These are phyloP conservation scores for Neofusicoccum laricinum DNA, from an alignment of 2,329 filamentous ascomycete species.

Conservation along the genomic window DNA sequence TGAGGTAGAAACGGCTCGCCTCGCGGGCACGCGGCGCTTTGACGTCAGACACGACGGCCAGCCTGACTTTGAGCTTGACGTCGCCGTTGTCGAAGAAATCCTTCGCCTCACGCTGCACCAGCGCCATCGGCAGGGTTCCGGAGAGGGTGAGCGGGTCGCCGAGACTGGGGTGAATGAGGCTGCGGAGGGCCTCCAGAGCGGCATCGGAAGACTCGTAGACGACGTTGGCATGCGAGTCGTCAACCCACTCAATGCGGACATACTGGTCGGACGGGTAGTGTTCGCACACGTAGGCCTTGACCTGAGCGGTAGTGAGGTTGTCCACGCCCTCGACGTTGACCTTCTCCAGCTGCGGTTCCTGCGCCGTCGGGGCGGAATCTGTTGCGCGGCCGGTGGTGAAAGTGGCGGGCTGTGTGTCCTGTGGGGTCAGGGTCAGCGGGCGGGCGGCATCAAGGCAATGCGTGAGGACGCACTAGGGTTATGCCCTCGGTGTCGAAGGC, in stretches of 20 bases:
- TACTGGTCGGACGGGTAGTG: conserved; percentile 59
- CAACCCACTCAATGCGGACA: conserved; percentile 83
- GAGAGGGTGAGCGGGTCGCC: conserved; percentile 29
- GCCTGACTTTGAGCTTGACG: conserved; percentile 66
- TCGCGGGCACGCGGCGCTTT: conserved; percentile 77
- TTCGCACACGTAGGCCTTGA: conserved; percentile 70
- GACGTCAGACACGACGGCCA: conserved; percentile 71
- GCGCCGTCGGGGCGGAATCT: neutral
- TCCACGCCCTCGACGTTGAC: conserved; percentile 84
- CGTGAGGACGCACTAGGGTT: conserved; percentile 23
- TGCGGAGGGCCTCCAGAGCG: conserved; percentile 53
- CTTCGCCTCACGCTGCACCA: conserved; percentile 69
- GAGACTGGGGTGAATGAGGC: conserved; percentile 51
- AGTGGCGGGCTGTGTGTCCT: neutral
- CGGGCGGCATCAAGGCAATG: neutral
- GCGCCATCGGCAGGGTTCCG: conserved; percentile 39
- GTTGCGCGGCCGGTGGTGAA: neutral
- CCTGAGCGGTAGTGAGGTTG: conserved; percentile 73
- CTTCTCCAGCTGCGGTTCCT: conserved; percentile 54
- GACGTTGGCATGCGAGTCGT: conserved; percentile 86
- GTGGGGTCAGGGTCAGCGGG: neutral
- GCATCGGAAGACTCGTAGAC: conserved; percentile 62
- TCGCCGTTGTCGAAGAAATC: conserved; percentile 66
- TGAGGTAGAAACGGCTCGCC: conserved; percentile 85
- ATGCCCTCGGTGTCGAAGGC: conserved; percentile 24